Conservation (phyloP, 1,284 basidiomycete genomes). For the Hymenochaete sp. region DNA sequence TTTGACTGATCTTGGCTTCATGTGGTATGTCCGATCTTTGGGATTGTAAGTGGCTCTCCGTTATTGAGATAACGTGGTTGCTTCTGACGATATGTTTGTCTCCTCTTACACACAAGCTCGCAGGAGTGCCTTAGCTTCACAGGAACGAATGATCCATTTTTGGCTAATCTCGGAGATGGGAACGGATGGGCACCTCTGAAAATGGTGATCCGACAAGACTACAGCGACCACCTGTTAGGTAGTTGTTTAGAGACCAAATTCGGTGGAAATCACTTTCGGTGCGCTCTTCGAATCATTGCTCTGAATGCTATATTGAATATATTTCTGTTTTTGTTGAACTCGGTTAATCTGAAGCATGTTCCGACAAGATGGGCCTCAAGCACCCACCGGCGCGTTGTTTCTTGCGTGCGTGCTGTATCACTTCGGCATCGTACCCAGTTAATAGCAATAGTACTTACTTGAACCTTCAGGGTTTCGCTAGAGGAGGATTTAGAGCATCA, state of each 20-base stretch:
- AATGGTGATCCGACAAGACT: conserved; percentile 60
- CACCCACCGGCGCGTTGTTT: conserved; percentile 57
- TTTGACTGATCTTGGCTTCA: conserved; percentile 54
- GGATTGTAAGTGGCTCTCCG: conserved; percentile 42
- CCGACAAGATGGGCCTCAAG: conserved; percentile 61
- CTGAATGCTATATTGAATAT: not conserved
- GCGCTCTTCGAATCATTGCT: not conserved
- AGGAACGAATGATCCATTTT: conserved; percentile 33
- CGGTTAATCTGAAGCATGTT: conserved; percentile 44
- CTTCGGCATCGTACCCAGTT: not conserved
- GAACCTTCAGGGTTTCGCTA: conserved; percentile 42
- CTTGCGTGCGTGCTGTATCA: conserved; percentile 41
- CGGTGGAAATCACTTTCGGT: conserved; percentile 64
- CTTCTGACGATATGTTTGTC: not conserved
- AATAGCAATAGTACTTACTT: conserved; percentile 3
- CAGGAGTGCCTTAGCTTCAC: conserved; percentile 66
- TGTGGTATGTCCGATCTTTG: conserved; percentile 49
- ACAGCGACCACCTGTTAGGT: conserved; percentile 44
- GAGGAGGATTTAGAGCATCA: conserved; percentile 41
- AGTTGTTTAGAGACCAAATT: conserved; percentile 56
- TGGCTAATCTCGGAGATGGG: conserved; percentile 12
- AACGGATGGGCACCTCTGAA: conserved; percentile 33
- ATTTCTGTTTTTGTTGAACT: not conserved
- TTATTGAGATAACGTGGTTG: conserved; percentile 1
- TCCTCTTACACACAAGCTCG: conserved; percentile 35